Evolutionary conservation across 306 rosid genomes (phyloP).

Genomic region (Lotus japonicus): DNA sequence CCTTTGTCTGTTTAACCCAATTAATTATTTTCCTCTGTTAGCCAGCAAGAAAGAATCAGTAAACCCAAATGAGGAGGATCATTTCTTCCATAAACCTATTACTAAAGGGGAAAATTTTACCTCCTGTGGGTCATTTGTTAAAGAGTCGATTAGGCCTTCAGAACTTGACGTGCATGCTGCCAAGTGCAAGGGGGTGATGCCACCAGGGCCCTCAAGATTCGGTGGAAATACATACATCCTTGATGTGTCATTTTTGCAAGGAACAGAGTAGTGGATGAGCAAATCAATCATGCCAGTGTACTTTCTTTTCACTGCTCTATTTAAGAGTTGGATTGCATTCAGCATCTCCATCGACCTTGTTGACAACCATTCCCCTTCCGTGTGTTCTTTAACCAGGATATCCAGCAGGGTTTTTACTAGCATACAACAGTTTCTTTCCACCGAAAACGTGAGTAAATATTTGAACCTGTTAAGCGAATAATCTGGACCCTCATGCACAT

Average conservation of each 20-base stretch:
- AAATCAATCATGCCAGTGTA: conserved; percentile 61
- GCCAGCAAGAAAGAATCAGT: background rate
- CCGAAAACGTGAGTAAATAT: conserved; percentile 69
- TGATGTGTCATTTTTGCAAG: conserved; percentile 24
- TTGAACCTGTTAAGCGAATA: conserved; percentile 64
- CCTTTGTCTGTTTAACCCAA: background rate
- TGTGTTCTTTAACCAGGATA: conserved; percentile 48
- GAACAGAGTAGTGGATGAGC: conserved; percentile 53
- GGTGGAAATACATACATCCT: conserved; percentile 66
- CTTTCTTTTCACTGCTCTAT: conserved; percentile 77
- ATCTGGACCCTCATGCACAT: conserved; percentile 35
- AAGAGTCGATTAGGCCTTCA: conserved; percentile 60
- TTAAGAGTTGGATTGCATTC: conserved; percentile 65
- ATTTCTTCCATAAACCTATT: background rate
- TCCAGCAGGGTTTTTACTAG: conserved; percentile 68
- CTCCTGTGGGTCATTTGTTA: conserved; percentile 83
- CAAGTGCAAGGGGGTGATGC: conserved; percentile 84
- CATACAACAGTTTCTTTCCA: conserved; percentile 62
- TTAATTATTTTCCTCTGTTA: background rate
- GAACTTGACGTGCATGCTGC: conserved; percentile 70
- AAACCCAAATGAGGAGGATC: background rate
- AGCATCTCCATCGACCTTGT: conserved; percentile 53
- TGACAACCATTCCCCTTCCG: conserved; percentile 43
- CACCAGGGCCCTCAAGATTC: conserved; percentile 68
- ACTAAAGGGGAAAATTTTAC: conserved; percentile 25